A percentile compares a stretch with the other conserved stretches of the same genome.
phyloP scores from a whole-genome alignment of 257 asterid genomes.

The Catharanthus roseus region DNA sequence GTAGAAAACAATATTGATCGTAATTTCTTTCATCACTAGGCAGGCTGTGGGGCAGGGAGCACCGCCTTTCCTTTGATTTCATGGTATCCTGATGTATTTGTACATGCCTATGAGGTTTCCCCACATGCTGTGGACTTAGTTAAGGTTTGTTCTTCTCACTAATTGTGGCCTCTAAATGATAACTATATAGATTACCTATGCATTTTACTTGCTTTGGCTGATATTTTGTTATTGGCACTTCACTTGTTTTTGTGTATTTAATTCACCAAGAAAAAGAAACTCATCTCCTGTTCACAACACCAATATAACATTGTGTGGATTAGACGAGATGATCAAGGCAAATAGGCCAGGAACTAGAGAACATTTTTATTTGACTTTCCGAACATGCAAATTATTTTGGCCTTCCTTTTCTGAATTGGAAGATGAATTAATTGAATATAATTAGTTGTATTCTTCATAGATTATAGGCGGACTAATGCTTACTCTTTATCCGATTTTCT shows the following conservation, averaged over 20 bases:
- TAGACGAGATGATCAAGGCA: too few relatives aligned
- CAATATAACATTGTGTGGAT: too few relatives aligned
- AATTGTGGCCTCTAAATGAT: conserved; percentile 1
- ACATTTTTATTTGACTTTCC: too few relatives aligned
- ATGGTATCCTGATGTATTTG: conserved; percentile 54
- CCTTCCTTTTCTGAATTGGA: too few relatives aligned
- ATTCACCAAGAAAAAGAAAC: too few relatives aligned
- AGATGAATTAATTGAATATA: too few relatives aligned
- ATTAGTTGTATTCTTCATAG: too few relatives aligned
- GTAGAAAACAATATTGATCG: conserved; percentile 11
- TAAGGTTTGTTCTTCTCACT: conserved; percentile 44
- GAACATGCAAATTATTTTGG: too few relatives aligned
- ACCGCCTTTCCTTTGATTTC: conserved; percentile 81
- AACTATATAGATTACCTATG: neutral
- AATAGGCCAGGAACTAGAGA: too few relatives aligned
- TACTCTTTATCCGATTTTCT: too few relatives aligned
- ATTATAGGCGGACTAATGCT: too few relatives aligned
- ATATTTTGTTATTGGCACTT: neutral
- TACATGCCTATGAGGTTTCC: conserved; percentile 92
- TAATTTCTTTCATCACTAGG: conserved; percentile 39
- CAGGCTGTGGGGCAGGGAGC: conserved; percentile 97
- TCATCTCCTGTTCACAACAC: too few relatives aligned
- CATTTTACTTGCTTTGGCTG: neutral
- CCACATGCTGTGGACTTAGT: conserved; percentile 86
- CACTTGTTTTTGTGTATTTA: neutral